Evolutionary conservation across 495 filamentous ascomycete genomes (phyloP).

Genomic region (Rusavskia elegans): DNA sequence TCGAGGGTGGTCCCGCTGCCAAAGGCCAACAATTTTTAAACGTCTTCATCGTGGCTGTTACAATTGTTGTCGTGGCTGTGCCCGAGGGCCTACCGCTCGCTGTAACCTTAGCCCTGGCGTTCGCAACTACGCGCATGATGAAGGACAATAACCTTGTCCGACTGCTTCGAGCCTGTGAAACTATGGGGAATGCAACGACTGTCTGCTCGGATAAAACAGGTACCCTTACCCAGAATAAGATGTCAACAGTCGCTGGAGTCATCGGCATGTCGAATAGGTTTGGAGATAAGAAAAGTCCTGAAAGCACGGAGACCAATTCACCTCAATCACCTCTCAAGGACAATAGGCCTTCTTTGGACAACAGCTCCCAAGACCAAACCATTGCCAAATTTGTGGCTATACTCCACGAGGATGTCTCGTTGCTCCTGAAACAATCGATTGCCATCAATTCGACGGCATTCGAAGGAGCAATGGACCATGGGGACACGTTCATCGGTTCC

Average conservation of each 20-base stretch:
- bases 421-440: slow-evolving; percentile 57
- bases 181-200: slow-evolving; percentile 96
- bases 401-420: slow-evolving; percentile 41
- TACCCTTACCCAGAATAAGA: slow-evolving; percentile 86
- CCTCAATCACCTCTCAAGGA: slow-evolving; percentile 11
- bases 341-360: slow-evolving; percentile 4
- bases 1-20: neutral
- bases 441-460: slow-evolving; percentile 80
- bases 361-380: slow-evolving; percentile 25
- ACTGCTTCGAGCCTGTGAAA: slow-evolving; percentile 81
- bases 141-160: slow-evolving; percentile 92
- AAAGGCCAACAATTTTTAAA: slow-evolving; percentile 82
- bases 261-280: slow-evolving; percentile 54
- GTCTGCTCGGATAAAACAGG: slow-evolving; percentile 97
- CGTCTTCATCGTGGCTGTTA: slow-evolving; percentile 91
- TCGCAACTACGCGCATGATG: slow-evolving; percentile 88
- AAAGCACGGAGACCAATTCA: slow-evolving; percentile 14
- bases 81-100: slow-evolving; percentile 87
- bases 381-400: slow-evolving; percentile 42
- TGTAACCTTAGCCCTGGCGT: slow-evolving; percentile 84
- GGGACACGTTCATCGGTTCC: slow-evolving; percentile 61
- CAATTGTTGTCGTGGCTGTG: slow-evolving; percentile 88
- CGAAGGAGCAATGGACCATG: slow-evolving; percentile 54
- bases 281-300: slow-evolving; percentile 34
- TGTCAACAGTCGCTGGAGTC: slow-evolving; percentile 71